Evolutionary conservation across 192 early-diverging fungal genomes (phyloP), one percentile per base, ranked within the genome.

Genomic region (Backusella tuberculispora): DNA sequence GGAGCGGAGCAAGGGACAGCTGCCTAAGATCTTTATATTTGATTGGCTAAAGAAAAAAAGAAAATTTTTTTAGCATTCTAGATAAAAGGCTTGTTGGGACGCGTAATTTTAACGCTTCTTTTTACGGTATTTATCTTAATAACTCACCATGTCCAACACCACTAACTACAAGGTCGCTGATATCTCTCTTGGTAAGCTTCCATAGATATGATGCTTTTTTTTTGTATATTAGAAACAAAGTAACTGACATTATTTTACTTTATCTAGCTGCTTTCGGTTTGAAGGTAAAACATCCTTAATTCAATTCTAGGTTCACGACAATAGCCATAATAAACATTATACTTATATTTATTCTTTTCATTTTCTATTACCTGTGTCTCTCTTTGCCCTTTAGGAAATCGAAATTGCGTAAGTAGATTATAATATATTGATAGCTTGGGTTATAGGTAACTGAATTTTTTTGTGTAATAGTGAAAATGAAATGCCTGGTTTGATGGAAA

Each of bases 401-500:
- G 88, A 89, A 77, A 81, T 90, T 68, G 66, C 72, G 66, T 68
- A 60, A 73, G 50, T 74, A 46, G 45, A 29, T 37, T 5, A 56
- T 53, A 24, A 3, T 5, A 12, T 44, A 2, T 71, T 69, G 10
- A 66, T 66, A 40, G 17, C 24, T 38, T 38, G 17, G 14, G 5
- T 14, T 38, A 65, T 15, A 29, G 26, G 64, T 66, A 74, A 64
- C 63, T 74, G 63, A 65, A 34, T 2, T 34, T 46, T 6, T 60
- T 24, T 60, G 21, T 29, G 21, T 60, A 45, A 90, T 71, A 95
- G 95, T 71, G 96, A 99, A 90, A 94, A 94, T 84, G 97, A 99
- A 90, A 99, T 99, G 97, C 96, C 96, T 74, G 96, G 97, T 80
- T 92, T 99, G 78, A 98, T 99, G 92, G 85, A 88, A 79, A 89